Base-by-base conservation (phyloP, 192 early-diverging fungal species). In the Gonapodya prolifera region DNA sequence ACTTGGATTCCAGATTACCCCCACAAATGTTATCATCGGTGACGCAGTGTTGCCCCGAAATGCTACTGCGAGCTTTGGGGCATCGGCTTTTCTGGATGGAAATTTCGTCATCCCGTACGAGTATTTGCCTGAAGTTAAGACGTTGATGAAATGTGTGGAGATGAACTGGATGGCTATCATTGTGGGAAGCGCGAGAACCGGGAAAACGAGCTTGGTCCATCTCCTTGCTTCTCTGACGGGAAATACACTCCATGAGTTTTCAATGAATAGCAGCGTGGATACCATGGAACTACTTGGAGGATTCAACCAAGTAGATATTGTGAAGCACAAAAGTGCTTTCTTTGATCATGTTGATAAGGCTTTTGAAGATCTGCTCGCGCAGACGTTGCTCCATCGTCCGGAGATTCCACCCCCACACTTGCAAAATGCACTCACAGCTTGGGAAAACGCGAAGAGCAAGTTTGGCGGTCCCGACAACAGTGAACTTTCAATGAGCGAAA, bases 201-300 rank as follows among this genome's bases (percentile, higher is more conserved):
- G 96, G 34, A 98, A 98, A 82, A 97, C 95, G 0, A 87, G 89
- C 71, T 82, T 97, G 30, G 90, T 98, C 1, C 90, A 96, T 8
- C 84, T 92, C 69, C 85, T 98, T 79, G 93, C 95, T 17, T 83
- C 85, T 16, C 77, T 96, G 34, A 91, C 92, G 0, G 96, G 96
- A 1, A 91, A 95, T 81, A 81, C 82, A 31, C 85, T 99, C 18
- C 89, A 92, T 33, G 97, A 99, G 86, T 98, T 97, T 79, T 85
- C 94, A 2, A 96, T 99, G 96, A 99, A 96, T 82, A 89, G 91
- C 34, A 89, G 91, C 13, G 92, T 98, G 23, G 97, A 99, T 77
- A 92, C 95, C 0, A 92, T 96, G 81, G 97, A 99, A 81, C 82
- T 99, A 2, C 81, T 99, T 28, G 97, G 97, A 76, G 97, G 97